A percentile compares a stretch with the other conserved stretches of the same genome.
These are phyloP conservation scores for Lentinula aciculospora DNA, from an alignment of 768 basidiomycete species.

Conservation along the genomic window DNA sequence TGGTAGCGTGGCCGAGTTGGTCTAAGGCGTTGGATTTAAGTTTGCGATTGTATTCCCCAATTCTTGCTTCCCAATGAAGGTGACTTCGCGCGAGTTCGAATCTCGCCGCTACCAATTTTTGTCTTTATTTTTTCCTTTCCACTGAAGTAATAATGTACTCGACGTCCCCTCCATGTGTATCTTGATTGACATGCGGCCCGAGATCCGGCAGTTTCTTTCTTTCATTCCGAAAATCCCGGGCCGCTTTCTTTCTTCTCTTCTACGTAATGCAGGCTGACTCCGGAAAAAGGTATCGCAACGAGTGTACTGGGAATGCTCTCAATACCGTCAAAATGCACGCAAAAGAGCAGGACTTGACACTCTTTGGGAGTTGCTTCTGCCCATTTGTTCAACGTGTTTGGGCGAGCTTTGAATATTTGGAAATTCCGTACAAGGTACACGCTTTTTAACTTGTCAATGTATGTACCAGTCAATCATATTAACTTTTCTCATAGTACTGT, in stretches of 20 bases:
- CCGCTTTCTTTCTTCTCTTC: not conserved
- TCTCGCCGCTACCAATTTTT: constrained; percentile 7
- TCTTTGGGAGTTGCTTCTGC: constrained; percentile 74
- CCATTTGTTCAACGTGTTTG: constrained; percentile 83
- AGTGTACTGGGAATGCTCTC: constrained; percentile 46
- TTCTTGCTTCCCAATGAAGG: constrained; percentile 6
- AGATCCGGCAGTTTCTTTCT: not conserved
- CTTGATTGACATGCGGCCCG: not conserved
- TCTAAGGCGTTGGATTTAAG: constrained; percentile 11
- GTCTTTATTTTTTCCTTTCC: not conserved
- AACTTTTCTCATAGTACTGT: constrained; percentile 30
- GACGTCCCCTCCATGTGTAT: not conserved
- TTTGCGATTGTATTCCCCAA: not conserved
- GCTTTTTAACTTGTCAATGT: not conserved
- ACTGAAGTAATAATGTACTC: not conserved
- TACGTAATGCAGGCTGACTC: constrained; percentile 21
- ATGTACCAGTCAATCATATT: not conserved
- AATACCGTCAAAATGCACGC: constrained; percentile 48
- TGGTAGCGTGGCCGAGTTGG: constrained; percentile 10
- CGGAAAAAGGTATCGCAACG: constrained; percentile 32
- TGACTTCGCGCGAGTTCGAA: constrained; percentile 9
- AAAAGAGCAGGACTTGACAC: constrained; percentile 45
- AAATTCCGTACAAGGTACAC: constrained; percentile 62
- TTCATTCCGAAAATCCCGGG: not conserved
- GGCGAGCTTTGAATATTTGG: constrained; percentile 66